Conservation (phyloP, 345 rosid genomes). For the Salix exigua region DNA sequence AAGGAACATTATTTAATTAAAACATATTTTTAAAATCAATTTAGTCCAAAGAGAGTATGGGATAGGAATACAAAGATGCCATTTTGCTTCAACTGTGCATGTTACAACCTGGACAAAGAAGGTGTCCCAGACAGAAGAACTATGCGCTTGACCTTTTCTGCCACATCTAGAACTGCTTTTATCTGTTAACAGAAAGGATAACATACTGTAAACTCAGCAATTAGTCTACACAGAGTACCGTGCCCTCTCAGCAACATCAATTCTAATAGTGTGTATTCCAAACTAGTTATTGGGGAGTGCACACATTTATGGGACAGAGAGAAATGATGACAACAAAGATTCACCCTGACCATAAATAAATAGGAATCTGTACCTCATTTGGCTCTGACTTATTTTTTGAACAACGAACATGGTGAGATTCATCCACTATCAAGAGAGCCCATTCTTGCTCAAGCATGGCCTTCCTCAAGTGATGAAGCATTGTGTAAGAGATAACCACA, state of each 20-base stretch:
- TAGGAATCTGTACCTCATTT: constrained; percentile 51
- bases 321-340: neutral
- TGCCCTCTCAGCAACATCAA: neutral
- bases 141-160: constrained; percentile 64
- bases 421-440: constrained; percentile 87
- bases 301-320: neutral
- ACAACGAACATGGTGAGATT: constrained; percentile 87
- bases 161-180: constrained; percentile 74
- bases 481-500: constrained; percentile 84
- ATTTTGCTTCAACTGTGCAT: constrained; percentile 13
- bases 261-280: neutral
- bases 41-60: neutral
- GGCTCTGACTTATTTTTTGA: constrained; percentile 68
- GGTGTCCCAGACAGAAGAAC: constrained; percentile 94
- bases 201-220: neutral
- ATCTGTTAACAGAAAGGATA: constrained; percentile 41
- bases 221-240: neutral
- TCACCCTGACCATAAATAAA: neutral
- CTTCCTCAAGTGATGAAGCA: constrained; percentile 73
- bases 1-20: neutral
- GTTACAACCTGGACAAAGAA: constrained; percentile 89
- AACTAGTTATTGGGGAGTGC: neutral
- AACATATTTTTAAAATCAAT: constrained; percentile 1
- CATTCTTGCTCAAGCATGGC: constrained; percentile 73
- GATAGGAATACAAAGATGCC: constrained; percentile 9